Conservation (phyloP, 2,329 filamentous ascomycete species). For the Pseudocercospora fuligena region DNA sequence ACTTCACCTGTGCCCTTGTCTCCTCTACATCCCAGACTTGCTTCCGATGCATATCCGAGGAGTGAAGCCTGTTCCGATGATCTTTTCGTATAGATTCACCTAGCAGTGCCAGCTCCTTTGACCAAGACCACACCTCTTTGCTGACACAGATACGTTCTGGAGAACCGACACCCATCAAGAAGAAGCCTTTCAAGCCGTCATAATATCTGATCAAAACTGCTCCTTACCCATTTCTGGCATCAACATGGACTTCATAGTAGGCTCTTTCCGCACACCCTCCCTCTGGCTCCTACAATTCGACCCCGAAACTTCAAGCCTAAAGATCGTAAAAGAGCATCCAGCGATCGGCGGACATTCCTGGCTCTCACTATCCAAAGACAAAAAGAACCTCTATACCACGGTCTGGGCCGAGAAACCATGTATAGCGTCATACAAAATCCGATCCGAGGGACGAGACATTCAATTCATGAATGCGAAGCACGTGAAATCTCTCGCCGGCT, state of each 20-base stretch:
- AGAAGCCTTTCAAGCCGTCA: not conserved
- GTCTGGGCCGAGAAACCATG: slow-evolving; percentile 43
- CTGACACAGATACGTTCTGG: not conserved
- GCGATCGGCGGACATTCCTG: slow-evolving; percentile 43
- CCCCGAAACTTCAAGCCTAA: slow-evolving; percentile 29
- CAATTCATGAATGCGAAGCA: slow-evolving; percentile 40
- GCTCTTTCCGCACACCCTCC: slow-evolving; percentile 40
- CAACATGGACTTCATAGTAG: slow-evolving; percentile 43
- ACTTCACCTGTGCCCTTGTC: slow-evolving; percentile 14
- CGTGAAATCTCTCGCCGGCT: slow-evolving; percentile 39
- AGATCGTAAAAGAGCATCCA: slow-evolving; percentile 35
- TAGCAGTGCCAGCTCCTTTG: not conserved
- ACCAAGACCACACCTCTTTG: not conserved
- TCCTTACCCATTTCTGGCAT: not conserved
- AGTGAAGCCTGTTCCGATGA: not conserved
- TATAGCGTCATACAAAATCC: slow-evolving; percentile 39
- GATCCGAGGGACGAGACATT: slow-evolving; percentile 30
- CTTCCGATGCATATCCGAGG: slow-evolving; percentile 7
- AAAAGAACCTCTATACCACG: slow-evolving; percentile 41
- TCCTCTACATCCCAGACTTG: slow-evolving; percentile 4
- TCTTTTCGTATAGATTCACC: not conserved
- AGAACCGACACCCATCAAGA: not conserved
- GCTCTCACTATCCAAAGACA: slow-evolving; percentile 40
- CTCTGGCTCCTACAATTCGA: slow-evolving; percentile 42
- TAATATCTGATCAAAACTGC: not conserved